Percentiles rank a stretch among this genome's conserved stretches.
phyloP scores from a whole-genome alignment of 208 protist genomes.

The Acanthamoeba sp. region DNA sequence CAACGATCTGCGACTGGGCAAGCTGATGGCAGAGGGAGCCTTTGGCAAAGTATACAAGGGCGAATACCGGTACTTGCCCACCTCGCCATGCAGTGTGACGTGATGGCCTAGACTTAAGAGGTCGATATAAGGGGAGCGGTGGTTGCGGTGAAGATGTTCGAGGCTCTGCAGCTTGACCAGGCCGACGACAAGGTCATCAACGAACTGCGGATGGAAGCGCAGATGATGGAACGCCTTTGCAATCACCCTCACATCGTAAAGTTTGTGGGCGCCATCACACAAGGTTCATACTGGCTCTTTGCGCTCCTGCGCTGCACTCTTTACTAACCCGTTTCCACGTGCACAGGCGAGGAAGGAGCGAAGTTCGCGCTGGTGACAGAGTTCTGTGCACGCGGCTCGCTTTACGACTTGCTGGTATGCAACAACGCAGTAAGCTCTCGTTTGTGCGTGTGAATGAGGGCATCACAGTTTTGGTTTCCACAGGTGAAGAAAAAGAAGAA shows the following conservation, averaged over 20 bases:
- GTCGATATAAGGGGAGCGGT: conserved; percentile 58
- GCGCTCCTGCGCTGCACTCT: no score
- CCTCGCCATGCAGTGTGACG: no score
- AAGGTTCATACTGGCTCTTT: not conserved
- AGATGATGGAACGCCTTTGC: conserved; percentile 59
- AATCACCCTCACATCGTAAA: conserved; percentile 74
- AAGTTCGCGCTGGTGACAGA: conserved; percentile 55
- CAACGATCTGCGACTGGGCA: no score
- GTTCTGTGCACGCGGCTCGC: conserved; percentile 53
- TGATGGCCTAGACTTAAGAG: no score
- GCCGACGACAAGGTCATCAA: not conserved
- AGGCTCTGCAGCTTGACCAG: not conserved
- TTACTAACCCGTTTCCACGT: no score
- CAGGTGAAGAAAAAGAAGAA: conserved; percentile 53
- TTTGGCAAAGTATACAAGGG: no score
- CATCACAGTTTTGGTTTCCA: no score
- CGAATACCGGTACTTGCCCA: no score
- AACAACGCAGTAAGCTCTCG: not conserved
- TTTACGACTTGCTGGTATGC: conserved; percentile 39
- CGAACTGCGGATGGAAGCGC: conserved; percentile 36
- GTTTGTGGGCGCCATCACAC: conserved; percentile 68
- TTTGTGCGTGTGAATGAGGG: no score
- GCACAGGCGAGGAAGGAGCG: no score
- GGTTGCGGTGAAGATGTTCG: conserved; percentile 65
- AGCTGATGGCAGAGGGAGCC: no score